Evolutionary conservation across 495 filamentous ascomycete genomes (phyloP).

Genomic region (Platismatia glauca): DNA sequence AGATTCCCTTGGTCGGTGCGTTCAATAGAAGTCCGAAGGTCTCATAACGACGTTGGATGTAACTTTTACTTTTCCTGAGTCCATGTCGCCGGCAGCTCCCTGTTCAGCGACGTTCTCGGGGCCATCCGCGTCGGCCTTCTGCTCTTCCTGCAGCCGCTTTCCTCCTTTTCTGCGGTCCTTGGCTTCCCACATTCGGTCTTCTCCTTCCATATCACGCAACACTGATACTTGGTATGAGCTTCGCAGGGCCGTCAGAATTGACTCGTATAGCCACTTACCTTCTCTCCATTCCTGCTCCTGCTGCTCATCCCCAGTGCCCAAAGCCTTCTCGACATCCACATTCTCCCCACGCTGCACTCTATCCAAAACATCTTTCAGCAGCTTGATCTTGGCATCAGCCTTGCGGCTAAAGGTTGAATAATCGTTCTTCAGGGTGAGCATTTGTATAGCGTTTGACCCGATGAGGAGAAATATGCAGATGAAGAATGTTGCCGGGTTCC

Average conservation of each 20-base stretch:
- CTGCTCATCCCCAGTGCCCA: slow-evolving; percentile 70
- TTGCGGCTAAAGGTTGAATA: slow-evolving; percentile 60
- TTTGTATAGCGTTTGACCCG: slow-evolving; percentile 87
- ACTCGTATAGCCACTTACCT: slow-evolving; percentile 37
- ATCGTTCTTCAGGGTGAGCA: slow-evolving; percentile 71
- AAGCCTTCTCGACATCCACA: slow-evolving; percentile 74
- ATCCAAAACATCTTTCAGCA: slow-evolving; percentile 76
- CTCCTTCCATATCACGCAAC: slow-evolving; percentile 69
- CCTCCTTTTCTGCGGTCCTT: slow-evolving; percentile 29
- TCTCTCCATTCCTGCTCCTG: slow-evolving; percentile 86
- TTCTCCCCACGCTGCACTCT: slow-evolving; percentile 75
- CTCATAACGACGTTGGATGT: neutral
- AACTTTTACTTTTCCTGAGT: neutral
- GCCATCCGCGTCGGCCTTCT: slow-evolving; percentile 10
- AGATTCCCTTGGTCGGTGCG: neutral
- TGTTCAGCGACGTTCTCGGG: neutral
- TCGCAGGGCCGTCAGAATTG: neutral
- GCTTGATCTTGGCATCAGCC: slow-evolving; percentile 66
- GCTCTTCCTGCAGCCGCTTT: slow-evolving; percentile 25
- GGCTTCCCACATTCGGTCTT: slow-evolving; percentile 55
- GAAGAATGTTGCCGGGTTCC: slow-evolving; percentile 91
- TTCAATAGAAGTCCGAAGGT: slow-evolving; percentile 10
- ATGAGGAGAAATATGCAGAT: slow-evolving; percentile 86
- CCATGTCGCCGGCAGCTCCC: neutral
- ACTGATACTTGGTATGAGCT: slow-evolving; percentile 39